phyloP scores from a whole-genome alignment of 1,284 basidiomycete genomes.

The Apiotrichum gracile region DNA sequence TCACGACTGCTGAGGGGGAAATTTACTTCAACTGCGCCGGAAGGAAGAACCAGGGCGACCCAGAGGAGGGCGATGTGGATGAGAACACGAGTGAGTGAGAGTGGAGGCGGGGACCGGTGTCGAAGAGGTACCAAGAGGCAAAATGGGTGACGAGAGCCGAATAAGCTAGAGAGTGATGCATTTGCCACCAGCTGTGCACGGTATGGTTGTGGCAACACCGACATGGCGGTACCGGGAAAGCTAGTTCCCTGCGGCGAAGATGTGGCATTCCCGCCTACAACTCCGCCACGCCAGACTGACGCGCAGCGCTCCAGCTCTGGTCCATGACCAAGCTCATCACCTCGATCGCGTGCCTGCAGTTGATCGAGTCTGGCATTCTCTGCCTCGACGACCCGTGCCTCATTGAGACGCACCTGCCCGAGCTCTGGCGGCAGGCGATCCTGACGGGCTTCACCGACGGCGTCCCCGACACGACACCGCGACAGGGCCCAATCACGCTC shows the following conservation, averaged over 20 bases:
- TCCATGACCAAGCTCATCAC: conserved; percentile 40
- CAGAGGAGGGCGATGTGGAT: conserved; percentile 19
- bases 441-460: conserved; percentile 14
- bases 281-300: background rate
- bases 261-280: no score
- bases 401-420: conserved; percentile 26
- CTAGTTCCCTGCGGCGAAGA: no score
- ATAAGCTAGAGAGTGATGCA: no score
- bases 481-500: conserved; percentile 29
- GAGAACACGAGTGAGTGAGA: conserved; percentile 26
- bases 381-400: conserved; percentile 25
- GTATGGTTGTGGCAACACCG: no score
- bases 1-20: conserved; percentile 24
- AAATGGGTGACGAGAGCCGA: no score
- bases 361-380: conserved; percentile 34
- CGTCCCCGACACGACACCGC: conserved; percentile 19
- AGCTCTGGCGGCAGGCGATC: conserved; percentile 23
- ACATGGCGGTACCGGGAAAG: no score
- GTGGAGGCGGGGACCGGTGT: background rate
- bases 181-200: no score
- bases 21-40: conserved; percentile 25
- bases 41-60: conserved; percentile 21
- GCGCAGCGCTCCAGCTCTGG: conserved; percentile 20
- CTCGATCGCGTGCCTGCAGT: conserved; percentile 34
- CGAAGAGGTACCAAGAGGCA: no score